Base-by-base conservation (phyloP, 441 rosid genomes). In the Erysimum pusillum region DNA sequence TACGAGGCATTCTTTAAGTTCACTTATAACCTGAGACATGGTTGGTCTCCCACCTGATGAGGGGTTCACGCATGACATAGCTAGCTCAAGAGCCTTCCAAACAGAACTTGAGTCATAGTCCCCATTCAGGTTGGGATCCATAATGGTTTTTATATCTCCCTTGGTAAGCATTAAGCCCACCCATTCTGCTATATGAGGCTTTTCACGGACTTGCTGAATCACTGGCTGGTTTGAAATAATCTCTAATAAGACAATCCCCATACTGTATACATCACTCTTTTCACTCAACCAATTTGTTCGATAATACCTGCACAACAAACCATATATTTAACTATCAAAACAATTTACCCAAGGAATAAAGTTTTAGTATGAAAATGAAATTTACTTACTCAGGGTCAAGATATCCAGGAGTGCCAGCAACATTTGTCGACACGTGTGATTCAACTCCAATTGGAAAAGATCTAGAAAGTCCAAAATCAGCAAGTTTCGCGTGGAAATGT, bases 311-410 rank as follows among this genome's bases (percentile, higher is more conserved):
- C 18, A 59, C 22, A 44, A 34, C 34, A 63, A 28, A 12, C 22
- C 17, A 54, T 17, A n/a, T 7, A 15, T 17, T 46, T 45, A 15
- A 7, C 0, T 44, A 46, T n/a, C 22, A 7, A 2, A 6, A 46
- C 5, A 22, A 7, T 34, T 5, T 3, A 15, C n/a, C 1, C 15
- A 17, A 48, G 0, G 6, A 2, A 5, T 0, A 7, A 1, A 15
- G 6, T 7, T 5, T 0, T 15, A 2, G 31, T 32, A 8, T 58
- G 7, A 17, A n/a, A 6, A 4, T 4, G 5, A 20, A 18, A 52
- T 48, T 7, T 52, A 4, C 83, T 28, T 81, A 81, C 86, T 83
- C 83, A 12, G 84, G 85, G 7, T 85, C 84, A 38, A 85, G 75
- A 32, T 80, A 85, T 5, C 83, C 83, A 6, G 73, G 82, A 1